Percentiles rank a stretch among this genome's conserved stretches.
Conservation (phyloP, 2,329 filamentous ascomycete species). For the Xylaria sp. region DNA sequence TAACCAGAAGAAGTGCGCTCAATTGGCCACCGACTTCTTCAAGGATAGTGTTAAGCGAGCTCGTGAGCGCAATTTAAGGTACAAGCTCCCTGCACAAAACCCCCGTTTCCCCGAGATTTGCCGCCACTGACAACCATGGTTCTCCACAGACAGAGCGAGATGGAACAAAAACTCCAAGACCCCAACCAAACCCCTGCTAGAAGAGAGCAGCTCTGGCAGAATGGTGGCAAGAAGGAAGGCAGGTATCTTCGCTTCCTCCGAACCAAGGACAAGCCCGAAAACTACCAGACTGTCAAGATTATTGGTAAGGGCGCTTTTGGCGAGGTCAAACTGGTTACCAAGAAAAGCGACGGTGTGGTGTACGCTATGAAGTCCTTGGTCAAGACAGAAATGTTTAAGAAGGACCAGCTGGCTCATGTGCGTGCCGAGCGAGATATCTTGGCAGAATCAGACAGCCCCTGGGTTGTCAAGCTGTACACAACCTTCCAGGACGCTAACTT, state of each 20-base stretch:
- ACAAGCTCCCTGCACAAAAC: neutral
- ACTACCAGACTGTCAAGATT: slow-evolving; percentile 96
- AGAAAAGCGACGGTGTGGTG: slow-evolving; percentile 95
- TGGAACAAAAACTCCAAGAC: slow-evolving; percentile 86
- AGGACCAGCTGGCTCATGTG: slow-evolving; percentile 96
- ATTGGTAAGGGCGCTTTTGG: slow-evolving; percentile 99
- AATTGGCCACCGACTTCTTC: slow-evolving; percentile 89
- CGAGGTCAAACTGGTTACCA: slow-evolving; percentile 96
- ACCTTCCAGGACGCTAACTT: slow-evolving; percentile 98
- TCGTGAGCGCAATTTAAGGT: slow-evolving; percentile 94
- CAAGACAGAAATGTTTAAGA: slow-evolving; percentile 99
- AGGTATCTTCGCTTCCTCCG: slow-evolving; percentile 94
- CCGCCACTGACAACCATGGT: slow-evolving; percentile 39
- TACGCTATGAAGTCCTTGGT: slow-evolving; percentile 98
- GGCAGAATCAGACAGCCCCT: slow-evolving; percentile 98
- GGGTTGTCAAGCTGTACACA: slow-evolving; percentile 98
- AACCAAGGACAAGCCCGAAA: slow-evolving; percentile 91
- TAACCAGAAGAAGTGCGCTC: slow-evolving; percentile 76
- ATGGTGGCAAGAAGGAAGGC: slow-evolving; percentile 86
- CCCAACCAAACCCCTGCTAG: slow-evolving; percentile 77
- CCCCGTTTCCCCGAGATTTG: neutral
- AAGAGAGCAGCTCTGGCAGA: slow-evolving; percentile 86
- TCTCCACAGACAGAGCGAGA: slow-evolving; percentile 80
- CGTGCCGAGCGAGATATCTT: slow-evolving; percentile 97
- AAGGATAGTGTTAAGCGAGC: slow-evolving; percentile 98